These are phyloP conservation scores for Phytopythium helicoides DNA, from an alignment of 352 stramenopile genomes.

Conservation along the genomic window DNA sequence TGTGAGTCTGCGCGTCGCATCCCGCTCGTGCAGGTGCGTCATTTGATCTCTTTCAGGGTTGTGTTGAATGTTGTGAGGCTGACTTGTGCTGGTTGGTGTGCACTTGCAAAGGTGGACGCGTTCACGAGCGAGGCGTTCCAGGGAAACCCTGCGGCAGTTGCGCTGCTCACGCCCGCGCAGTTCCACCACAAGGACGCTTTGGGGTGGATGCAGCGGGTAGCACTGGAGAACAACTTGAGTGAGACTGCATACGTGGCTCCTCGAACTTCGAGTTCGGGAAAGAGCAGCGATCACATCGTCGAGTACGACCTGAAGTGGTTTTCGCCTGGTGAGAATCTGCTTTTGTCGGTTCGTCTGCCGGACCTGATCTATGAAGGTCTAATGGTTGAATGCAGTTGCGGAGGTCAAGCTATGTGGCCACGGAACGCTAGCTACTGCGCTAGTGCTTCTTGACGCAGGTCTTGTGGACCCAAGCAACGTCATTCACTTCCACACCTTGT, in stretches of 20 bases:
- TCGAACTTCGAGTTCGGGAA: slow-evolving; percentile 10
- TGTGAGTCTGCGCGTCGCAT: slow-evolving; percentile 27
- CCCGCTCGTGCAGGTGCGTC: slow-evolving; percentile 27
- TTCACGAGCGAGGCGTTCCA: slow-evolving; percentile 65
- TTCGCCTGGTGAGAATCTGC: slow-evolving; percentile 46
- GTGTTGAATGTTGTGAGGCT: too few species aligned
- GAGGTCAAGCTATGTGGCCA: slow-evolving; percentile 93
- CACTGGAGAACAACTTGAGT: slow-evolving; percentile 91
- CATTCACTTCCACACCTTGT: slow-evolving; percentile 75
- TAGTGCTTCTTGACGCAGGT: slow-evolving; percentile 64
- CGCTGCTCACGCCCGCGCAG: slow-evolving; percentile 43
- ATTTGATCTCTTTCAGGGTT: too few species aligned
- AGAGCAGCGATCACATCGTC: slow-evolving; percentile 8
- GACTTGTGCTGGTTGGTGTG: too few species aligned
- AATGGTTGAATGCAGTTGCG: slow-evolving; percentile 1
- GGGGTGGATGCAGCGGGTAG: slow-evolving; percentile 73
- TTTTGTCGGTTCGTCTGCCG: slow-evolving; percentile 1
- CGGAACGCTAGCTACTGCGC: slow-evolving; percentile 85
- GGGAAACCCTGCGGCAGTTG: slow-evolving; percentile 91
- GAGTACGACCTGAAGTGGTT: slow-evolving; percentile 68
- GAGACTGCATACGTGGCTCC: slow-evolving; percentile 89
- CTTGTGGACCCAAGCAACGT: slow-evolving; percentile 27
- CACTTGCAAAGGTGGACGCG: slow-evolving; percentile 77
- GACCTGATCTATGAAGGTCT: slow-evolving; percentile 1
- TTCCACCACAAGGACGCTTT: slow-evolving; percentile 26